Conservation (phyloP, 345 rosid genomes). For the Camelina neglecta region DNA sequence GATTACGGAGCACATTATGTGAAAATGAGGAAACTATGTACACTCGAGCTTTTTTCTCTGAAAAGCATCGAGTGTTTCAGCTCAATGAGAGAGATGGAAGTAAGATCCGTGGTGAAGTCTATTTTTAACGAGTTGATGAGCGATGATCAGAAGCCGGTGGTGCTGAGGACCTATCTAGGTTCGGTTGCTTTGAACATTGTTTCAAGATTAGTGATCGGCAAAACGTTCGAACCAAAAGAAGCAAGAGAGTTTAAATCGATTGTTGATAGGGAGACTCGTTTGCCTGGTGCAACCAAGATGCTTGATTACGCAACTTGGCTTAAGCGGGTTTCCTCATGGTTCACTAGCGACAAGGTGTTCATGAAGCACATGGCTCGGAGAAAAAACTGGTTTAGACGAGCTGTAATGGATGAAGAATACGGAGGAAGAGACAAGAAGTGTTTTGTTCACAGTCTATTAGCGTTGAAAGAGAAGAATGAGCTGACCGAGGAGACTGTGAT, state of each 20-base stretch:
- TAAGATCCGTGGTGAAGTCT: constrained; percentile 41
- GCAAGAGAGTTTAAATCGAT: constrained; percentile 39
- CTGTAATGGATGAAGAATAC: constrained; percentile 22
- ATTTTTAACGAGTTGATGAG: constrained; percentile 38
- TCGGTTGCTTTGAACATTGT: constrained; percentile 37
- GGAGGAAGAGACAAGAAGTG: constrained; percentile 31
- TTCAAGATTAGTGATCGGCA: constrained; percentile 40
- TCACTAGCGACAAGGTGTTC: constrained; percentile 19
- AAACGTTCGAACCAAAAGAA: constrained; percentile 35
- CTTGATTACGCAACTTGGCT: constrained; percentile 42
- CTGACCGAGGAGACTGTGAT: constrained; percentile 47
- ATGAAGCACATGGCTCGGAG: constrained; percentile 27
- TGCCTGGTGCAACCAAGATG: constrained; percentile 23
- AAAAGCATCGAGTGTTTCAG: constrained; percentile 47
- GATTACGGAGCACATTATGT: constrained; percentile 54
- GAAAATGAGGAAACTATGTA: constrained; percentile 46
- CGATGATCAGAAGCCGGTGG: constrained; percentile 25
- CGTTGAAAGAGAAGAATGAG: constrained; percentile 39
- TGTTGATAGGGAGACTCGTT: constrained; percentile 30
- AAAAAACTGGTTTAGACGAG: constrained; percentile 22
- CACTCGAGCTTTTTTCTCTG: constrained; percentile 46
- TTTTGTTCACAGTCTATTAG: constrained; percentile 38
- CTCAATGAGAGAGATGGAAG: constrained; percentile 49
- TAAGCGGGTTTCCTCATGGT: constrained; percentile 20
- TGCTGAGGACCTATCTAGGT: constrained; percentile 36